A percentile compares a stretch with the other conserved stretches of the same genome.
Evolutionary conservation across 805 yeast species (phyloP).

Genomic region (Cyberlindnera lachancei): DNA sequence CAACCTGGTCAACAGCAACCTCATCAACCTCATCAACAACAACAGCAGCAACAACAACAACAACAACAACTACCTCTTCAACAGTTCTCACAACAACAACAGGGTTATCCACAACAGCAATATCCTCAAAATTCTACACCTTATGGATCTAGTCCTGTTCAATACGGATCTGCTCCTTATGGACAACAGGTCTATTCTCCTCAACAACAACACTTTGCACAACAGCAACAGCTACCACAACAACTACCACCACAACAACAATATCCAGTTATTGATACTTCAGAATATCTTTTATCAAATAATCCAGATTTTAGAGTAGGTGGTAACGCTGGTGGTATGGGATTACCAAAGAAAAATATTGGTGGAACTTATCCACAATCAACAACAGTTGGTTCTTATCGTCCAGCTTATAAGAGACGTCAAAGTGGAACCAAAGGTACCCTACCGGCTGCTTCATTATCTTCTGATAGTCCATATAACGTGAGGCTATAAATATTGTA

Average conservation of each 20-base stretch:
- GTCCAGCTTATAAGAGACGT: slow-evolving; percentile 28
- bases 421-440: slow-evolving; percentile 1
- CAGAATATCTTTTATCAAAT: slow-evolving; percentile 36
- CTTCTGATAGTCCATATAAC: slow-evolving; percentile 38
- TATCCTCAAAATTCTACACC: slow-evolving; percentile 1
- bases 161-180: background rate
- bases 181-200: background rate
- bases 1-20: slow-evolving; percentile 4
- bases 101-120: background rate
- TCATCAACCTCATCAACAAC: slow-evolving; percentile 3
- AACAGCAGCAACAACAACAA: slow-evolving; percentile 1
- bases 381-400: slow-evolving; percentile 16
- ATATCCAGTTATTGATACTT: slow-evolving; percentile 17
- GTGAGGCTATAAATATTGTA: slow-evolving; percentile 22
- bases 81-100: background rate
- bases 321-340: slow-evolving; percentile 16
- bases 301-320: slow-evolving; percentile 40
- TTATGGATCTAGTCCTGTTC: background rate
- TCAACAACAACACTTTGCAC: background rate
- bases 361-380: slow-evolving; percentile 3
- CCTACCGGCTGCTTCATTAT: slow-evolving; percentile 34
- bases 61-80: slow-evolving; percentile 1
- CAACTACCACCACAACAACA: slow-evolving; percentile 2
- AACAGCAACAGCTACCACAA: background rate
- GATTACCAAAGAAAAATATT: slow-evolving; percentile 2